Evolutionary conservation across 257 asterid genomes (phyloP), one percentile per base, ranked within the genome.

Genomic region (Nicotiana benthamiana): DNA sequence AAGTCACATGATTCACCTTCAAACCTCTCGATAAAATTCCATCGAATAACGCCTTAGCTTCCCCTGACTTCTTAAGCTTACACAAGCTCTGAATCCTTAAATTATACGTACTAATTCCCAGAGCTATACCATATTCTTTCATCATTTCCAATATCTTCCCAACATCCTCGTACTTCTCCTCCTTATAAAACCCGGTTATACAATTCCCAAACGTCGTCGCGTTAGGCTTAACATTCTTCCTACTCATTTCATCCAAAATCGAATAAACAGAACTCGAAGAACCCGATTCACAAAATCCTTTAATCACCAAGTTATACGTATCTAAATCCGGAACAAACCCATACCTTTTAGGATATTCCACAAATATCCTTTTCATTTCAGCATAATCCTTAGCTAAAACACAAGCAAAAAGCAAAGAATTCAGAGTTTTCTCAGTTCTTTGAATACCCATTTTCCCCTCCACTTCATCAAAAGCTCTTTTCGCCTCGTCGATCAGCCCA

Each of bases 41-140:
- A 51, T 87, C 93, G 13, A 93, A 79, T 80, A 95, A 85, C 1
- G 93, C 97, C 89, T 89, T 93, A 0, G 98, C 99, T 83, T 95
- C 99, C 3, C 46, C 59, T 5, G 92, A 63, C 79, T 97, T 86
- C 74, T 80, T 81, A 10, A 92, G 89, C 86, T 95, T 93, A 83
- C 99, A 95, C 81, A 95, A 83, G 83, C 94, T 85, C 88, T 83
- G 86, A 27, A 95, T 95, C 87, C 97, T 86, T 6, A 82, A 89
- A 68, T 95, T 95, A 74, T 92, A 88, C 6, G 87, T 89, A 75
- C 87, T 79, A 68, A 93, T 82, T 72, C 94, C 93, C 0, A 85
- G 89, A 9, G 27, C 51, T 61, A 92, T 77, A 1, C 82, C 83
- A 34, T 85, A 79, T n/a, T 80, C 83, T 84, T 86, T 84, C 99